Conservation (phyloP, 768 basidiomycete genomes). For the Tulasnella sp. region DNA sequence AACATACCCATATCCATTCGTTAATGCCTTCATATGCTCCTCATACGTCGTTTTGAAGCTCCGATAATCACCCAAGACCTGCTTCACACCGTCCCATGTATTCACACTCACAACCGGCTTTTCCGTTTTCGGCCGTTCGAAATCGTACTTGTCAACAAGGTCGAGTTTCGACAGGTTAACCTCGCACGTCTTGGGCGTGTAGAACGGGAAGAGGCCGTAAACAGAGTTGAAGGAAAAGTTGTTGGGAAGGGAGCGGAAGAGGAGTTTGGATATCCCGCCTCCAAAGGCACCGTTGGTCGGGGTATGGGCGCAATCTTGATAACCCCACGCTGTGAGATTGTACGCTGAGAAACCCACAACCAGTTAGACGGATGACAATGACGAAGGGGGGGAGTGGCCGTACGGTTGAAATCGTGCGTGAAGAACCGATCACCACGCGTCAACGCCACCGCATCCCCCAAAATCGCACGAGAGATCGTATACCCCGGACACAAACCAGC, state of each 20-base stretch:
- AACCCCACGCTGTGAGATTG: slow-evolving; percentile 73
- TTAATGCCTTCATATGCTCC: slow-evolving; percentile 24
- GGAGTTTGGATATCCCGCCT: slow-evolving; percentile 56
- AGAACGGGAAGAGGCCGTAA: slow-evolving; percentile 74
- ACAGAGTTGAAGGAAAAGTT: slow-evolving; percentile 51
- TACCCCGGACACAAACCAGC: slow-evolving; percentile 72
- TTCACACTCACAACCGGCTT: slow-evolving; percentile 4
- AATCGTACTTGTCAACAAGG: slow-evolving; percentile 39
- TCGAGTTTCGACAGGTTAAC: slow-evolving; percentile 28
- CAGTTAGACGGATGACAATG: neutral
- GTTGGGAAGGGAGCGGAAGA: slow-evolving; percentile 58
- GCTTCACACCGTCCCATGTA: slow-evolving; percentile 16
- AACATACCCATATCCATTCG: slow-evolving; percentile 28
- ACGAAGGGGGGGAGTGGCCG: too few species aligned
- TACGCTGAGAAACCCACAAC: slow-evolving; percentile 33
- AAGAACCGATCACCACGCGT: slow-evolving; percentile 70
- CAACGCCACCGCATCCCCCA: slow-evolving; percentile 40
- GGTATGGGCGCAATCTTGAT: slow-evolving; percentile 54
- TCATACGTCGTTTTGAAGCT: slow-evolving; percentile 31
- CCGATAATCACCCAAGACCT: slow-evolving; percentile 24
- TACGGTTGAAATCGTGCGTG: slow-evolving; percentile 66
- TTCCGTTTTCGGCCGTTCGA: slow-evolving; percentile 37
- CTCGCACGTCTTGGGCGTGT: slow-evolving; percentile 44
- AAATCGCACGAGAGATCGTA: slow-evolving; percentile 74
- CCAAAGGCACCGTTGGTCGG: slow-evolving; percentile 57